Evolutionary conservation across 2,329 filamentous ascomycete genomes (phyloP).

Genomic region (Cladosporium phlei): DNA sequence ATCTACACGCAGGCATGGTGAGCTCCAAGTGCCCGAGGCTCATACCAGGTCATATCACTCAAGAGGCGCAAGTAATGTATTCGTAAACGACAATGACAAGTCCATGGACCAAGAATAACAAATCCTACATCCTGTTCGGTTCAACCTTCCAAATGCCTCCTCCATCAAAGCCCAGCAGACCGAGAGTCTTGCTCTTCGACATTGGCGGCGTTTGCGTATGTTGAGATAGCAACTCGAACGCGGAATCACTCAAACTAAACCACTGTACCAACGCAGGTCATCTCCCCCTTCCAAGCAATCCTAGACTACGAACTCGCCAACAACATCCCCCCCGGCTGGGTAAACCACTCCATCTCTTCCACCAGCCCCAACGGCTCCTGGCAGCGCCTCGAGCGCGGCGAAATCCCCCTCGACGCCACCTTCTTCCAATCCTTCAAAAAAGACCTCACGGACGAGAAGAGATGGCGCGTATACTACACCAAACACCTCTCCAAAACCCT

Average conservation of each 20-base stretch:
- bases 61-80: not conserved
- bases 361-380: conserved; percentile 75
- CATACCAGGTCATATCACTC: not conserved
- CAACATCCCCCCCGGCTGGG: conserved; percentile 78
- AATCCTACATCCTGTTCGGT: conserved; percentile 21
- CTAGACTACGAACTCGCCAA: conserved; percentile 78
- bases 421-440: conserved; percentile 74
- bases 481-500: conserved; percentile 21
- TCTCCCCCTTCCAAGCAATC: conserved; percentile 89
- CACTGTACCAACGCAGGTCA: conserved; percentile 54
- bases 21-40: not conserved
- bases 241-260: not conserved
- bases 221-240: conserved; percentile 25
- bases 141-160: conserved; percentile 23
- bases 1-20: not conserved
- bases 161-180: conserved; percentile 32
- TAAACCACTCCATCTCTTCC: conserved; percentile 83
- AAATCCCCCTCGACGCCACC: conserved; percentile 65
- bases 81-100: conserved; percentile 7
- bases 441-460: conserved; percentile 62
- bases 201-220: conserved; percentile 95
- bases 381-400: conserved; percentile 82
- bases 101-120: conserved; percentile 21
- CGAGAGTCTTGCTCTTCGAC: conserved; percentile 82
- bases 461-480: conserved; percentile 62